Percentiles rank a stretch among this genome's conserved stretches.
phyloP scores from a whole-genome alignment of 1,139 yeast species.

The Zygosaccharomyces pseudobailii region DNA sequence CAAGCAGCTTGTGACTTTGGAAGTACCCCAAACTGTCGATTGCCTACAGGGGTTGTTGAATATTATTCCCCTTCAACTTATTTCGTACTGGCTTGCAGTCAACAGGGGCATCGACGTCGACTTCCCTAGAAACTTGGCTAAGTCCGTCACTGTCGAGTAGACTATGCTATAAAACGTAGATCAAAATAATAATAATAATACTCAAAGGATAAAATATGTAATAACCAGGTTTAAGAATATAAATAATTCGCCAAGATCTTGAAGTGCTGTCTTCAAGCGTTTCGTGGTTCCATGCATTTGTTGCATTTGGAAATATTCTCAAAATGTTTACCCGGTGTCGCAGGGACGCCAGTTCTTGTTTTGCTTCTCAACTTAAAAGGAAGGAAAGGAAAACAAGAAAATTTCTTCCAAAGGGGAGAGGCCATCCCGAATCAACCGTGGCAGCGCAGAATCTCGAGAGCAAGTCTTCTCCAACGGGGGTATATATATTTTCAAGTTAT shows the following conservation, averaged over 20 bases:
- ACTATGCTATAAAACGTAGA: not conserved
- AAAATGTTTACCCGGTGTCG: constrained; percentile 3
- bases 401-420: constrained; percentile 1
- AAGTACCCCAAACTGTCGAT: constrained; percentile 94
- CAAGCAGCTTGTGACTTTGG: constrained; percentile 54
- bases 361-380: constrained; percentile 6
- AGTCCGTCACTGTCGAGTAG: constrained; percentile 86
- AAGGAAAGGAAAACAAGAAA: constrained; percentile 1
- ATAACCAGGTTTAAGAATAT: not conserved
- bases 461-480: constrained; percentile 1
- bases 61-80: constrained; percentile 90
- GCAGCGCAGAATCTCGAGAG: constrained; percentile 1
- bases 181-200: not conserved
- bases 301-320: not conserved
- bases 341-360: constrained; percentile 1
- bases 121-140: constrained; percentile 98
- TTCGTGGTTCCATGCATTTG: not conserved
- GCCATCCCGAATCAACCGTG: not conserved
- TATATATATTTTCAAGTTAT: constrained; percentile 1
- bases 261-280: not conserved
- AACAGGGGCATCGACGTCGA: constrained; percentile 95
- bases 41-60: constrained; percentile 95
- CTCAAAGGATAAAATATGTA: not conserved
- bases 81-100: constrained; percentile 96
- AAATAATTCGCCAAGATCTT: not conserved